Evolutionary conservation across 805 yeast genomes (phyloP).

Genomic region (Kockiozyma suomiensis): DNA sequence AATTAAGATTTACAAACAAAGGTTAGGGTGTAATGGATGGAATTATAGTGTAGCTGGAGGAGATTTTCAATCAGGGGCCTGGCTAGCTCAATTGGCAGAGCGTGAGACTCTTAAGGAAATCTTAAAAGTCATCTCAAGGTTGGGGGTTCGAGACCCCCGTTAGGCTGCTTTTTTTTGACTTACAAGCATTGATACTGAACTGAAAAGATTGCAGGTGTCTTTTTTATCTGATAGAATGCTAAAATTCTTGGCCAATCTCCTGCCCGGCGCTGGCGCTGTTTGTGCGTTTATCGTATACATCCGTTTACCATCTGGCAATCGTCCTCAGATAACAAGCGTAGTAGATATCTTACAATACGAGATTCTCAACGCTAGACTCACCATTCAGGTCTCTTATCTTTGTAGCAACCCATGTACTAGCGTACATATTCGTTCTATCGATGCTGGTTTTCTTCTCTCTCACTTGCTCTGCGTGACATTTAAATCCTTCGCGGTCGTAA

Average conservation of each 20-base stretch:
- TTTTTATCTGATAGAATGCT: no score
- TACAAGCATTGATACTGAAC: no score
- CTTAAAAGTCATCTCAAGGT: constrained; percentile 7
- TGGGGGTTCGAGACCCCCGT: constrained; percentile 17
- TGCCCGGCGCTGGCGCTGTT: no score
- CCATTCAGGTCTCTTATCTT: constrained; percentile 25
- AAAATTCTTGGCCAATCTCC: no score
- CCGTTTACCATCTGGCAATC: no score
- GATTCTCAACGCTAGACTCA: constrained; percentile 16
- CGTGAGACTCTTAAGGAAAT: constrained; percentile 7
- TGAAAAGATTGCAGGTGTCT: no score
- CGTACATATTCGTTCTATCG: constrained; percentile 85
- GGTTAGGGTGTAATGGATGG: background rate
- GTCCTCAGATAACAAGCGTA: background rate
- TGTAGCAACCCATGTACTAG: constrained; percentile 72
- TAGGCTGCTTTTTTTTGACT: constrained; percentile 1
- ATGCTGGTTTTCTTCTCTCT: constrained; percentile 66
- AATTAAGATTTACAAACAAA: background rate
- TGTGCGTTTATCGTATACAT: no score
- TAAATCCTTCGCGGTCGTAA: constrained; percentile 69
- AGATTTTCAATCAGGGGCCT: background rate
- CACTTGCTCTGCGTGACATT: constrained; percentile 68
- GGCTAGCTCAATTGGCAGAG: constrained; percentile 16
- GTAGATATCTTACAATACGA: constrained; percentile 1
- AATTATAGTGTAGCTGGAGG: background rate